phyloP scores from a whole-genome alignment of 768 basidiomycete species.

The Mycena galopus region DNA sequence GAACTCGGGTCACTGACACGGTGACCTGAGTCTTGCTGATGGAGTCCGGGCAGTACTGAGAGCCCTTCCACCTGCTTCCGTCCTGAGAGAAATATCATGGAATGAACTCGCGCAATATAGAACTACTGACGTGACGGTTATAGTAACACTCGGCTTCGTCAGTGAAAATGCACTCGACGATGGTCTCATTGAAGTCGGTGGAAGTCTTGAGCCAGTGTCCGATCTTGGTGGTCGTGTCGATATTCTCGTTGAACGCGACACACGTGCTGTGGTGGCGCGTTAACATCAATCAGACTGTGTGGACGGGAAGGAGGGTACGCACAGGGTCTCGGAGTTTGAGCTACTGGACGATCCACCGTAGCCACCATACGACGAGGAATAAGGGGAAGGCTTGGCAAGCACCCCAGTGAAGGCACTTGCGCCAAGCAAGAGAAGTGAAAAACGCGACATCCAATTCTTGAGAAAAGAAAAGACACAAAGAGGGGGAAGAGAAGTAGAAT shows the following conservation, averaged over 20 bases:
- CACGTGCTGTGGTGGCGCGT: too few species aligned
- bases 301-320: background rate
- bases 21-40: background rate
- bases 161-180: background rate
- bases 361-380: background rate
- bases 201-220: background rate
- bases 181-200: background rate
- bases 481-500: background rate
- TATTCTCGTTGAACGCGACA: too few species aligned
- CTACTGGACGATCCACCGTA: too few species aligned
- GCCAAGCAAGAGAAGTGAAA: background rate
- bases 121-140: background rate
- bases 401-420: background rate
- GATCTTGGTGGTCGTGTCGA: background rate
- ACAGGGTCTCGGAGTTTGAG: too few species aligned
- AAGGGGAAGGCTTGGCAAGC: background rate
- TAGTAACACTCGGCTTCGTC: background rate
- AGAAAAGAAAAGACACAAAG: constrained; percentile 1
- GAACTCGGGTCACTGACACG: background rate
- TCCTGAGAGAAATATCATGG: too few species aligned
- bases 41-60: background rate
- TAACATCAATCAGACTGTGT: background rate
- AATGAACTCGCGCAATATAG: too few species aligned
- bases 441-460: constrained; percentile 1
- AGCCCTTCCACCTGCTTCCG: background rate